Conservation (phyloP, 2,329 filamentous ascomycete genomes). For the Fusarium pseudoanthophilum region DNA sequence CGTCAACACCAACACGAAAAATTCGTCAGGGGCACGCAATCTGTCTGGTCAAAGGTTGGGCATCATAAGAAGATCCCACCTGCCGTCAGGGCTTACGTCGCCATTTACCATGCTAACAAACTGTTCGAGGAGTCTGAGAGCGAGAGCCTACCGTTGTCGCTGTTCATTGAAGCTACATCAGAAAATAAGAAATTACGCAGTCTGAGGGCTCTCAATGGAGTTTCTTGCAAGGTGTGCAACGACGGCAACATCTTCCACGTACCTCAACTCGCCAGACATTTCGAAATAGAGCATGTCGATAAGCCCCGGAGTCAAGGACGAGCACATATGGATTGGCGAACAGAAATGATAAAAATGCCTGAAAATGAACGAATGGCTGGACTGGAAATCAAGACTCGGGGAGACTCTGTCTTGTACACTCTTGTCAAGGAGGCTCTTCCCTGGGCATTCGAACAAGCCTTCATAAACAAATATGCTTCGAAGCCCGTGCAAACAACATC, state of each 20-base stretch:
- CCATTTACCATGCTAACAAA: slow-evolving; percentile 71
- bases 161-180: slow-evolving; percentile 69
- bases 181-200: slow-evolving; percentile 67
- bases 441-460: slow-evolving; percentile 44
- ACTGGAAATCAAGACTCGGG: slow-evolving; percentile 44
- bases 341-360: slow-evolving; percentile 59
- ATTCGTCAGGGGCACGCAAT: slow-evolving; percentile 65
- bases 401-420: slow-evolving; percentile 48
- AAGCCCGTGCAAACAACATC: not conserved
- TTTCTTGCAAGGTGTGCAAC: slow-evolving; percentile 67
- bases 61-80: slow-evolving; percentile 70
- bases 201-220: slow-evolving; percentile 63
- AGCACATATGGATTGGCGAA: slow-evolving; percentile 55
- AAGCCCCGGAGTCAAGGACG: slow-evolving; percentile 34
- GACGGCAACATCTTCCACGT: slow-evolving; percentile 61
- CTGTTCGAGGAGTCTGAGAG: slow-evolving; percentile 68
- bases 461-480: slow-evolving; percentile 6
- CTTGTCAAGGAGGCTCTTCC: slow-evolving; percentile 55
- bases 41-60: slow-evolving; percentile 71
- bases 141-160: slow-evolving; percentile 64
- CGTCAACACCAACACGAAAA: slow-evolving; percentile 62
- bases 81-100: slow-evolving; percentile 69
- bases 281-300: slow-evolving; percentile 58
- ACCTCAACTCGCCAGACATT: slow-evolving; percentile 68
- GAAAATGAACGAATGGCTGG: slow-evolving; percentile 47